Evolutionary conservation across 2,329 filamentous ascomycete genomes (phyloP).

Genomic region (Fonsecaea pedrosoi): DNA sequence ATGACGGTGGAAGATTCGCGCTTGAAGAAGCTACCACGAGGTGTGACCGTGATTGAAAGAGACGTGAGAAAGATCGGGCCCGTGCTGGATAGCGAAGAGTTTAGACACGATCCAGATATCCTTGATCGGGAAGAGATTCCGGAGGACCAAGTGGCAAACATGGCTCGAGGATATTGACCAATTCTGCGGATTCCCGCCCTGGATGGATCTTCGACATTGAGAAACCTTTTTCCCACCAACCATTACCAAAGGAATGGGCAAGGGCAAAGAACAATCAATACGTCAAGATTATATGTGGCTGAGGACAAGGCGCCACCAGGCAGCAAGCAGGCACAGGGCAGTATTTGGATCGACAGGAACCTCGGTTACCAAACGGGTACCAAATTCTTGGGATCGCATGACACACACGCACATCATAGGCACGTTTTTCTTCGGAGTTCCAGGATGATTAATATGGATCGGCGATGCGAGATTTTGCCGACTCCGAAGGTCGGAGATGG

Average conservation of each 20-base stretch:
- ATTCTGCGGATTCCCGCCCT: background rate
- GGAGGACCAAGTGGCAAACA: constrained; percentile 32
- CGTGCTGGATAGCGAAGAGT: constrained; percentile 28
- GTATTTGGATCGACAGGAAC: background rate
- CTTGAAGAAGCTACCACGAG: constrained; percentile 18
- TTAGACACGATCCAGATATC: constrained; percentile 28
- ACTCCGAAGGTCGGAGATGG: constrained; percentile 6
- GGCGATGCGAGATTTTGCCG: constrained; percentile 12
- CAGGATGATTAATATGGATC: background rate
- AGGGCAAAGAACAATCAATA: background rate
- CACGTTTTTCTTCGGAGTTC: background rate
- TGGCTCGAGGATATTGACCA: constrained; percentile 9
- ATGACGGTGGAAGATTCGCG: constrained; percentile 16
- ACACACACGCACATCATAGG: background rate
- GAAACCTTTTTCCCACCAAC: background rate
- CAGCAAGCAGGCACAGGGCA: background rate
- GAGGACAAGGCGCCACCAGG: background rate
- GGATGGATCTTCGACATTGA: background rate
- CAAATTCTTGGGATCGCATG: background rate
- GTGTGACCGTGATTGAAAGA: constrained; percentile 35
- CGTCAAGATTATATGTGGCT: background rate
- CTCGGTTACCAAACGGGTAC: background rate
- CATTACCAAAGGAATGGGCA: background rate
- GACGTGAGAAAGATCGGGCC: constrained; percentile 32
- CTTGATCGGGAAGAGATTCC: constrained; percentile 29